phyloP scores from a whole-genome alignment of 2,329 filamentous ascomycete genomes.

The Diaporthe capsici region DNA sequence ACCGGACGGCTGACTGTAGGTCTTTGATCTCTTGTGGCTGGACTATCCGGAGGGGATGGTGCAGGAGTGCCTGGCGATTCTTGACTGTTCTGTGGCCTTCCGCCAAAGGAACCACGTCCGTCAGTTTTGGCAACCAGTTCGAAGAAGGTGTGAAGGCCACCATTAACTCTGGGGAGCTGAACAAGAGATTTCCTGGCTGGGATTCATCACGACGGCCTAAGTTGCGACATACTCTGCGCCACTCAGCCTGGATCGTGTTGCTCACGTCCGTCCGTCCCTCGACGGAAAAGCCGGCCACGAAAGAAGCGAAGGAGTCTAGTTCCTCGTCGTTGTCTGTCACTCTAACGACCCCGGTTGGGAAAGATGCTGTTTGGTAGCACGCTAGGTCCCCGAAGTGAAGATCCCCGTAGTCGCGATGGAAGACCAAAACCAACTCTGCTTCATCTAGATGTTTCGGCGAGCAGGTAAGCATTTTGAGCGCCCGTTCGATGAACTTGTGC shows the following conservation, averaged over 20 bases:
- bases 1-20: slow-evolving; percentile 68
- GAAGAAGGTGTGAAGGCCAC: slow-evolving; percentile 63
- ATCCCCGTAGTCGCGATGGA: slow-evolving; percentile 63
- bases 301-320: slow-evolving; percentile 66
- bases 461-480: slow-evolving; percentile 61
- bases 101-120: slow-evolving; percentile 55
- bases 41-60: slow-evolving; percentile 59
- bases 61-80: slow-evolving; percentile 63
- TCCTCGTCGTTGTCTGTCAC: slow-evolving; percentile 60
- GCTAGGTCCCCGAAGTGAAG: slow-evolving; percentile 63
- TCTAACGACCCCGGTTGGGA: slow-evolving; percentile 59
- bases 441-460: slow-evolving; percentile 46
- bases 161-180: slow-evolving; percentile 66
- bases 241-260: slow-evolving; percentile 53
- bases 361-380: slow-evolving; percentile 61
- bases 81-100: slow-evolving; percentile 57
- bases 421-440: slow-evolving; percentile 64
- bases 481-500: slow-evolving; percentile 58
- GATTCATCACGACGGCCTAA: slow-evolving; percentile 57
- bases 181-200: slow-evolving; percentile 57
- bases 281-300: slow-evolving; percentile 63
- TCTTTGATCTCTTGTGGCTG: slow-evolving; percentile 62
- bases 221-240: slow-evolving; percentile 67
- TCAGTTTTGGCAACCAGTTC: slow-evolving; percentile 58
- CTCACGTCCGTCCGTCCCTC: slow-evolving; percentile 49